phyloP scores from a whole-genome alignment of 1,139 yeast genomes.

The Zygosaccharomyces sapae region DNA sequence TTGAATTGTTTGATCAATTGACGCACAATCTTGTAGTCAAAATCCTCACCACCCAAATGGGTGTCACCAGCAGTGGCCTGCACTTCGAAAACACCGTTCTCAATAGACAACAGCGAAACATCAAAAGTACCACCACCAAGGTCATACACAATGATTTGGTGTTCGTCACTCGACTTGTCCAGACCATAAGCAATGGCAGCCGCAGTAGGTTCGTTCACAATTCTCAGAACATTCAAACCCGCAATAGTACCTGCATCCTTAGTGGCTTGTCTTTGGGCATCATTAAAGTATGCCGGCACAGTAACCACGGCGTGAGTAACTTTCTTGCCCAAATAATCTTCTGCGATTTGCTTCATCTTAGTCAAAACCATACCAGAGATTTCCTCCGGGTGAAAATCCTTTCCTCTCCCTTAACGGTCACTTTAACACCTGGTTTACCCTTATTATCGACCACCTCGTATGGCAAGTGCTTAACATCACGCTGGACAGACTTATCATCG shows the following conservation, averaged over 20 bases:
- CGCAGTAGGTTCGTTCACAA: slow-evolving; percentile 94
- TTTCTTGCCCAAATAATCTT: slow-evolving; percentile 81
- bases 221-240: slow-evolving; percentile 85
- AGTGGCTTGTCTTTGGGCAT: slow-evolving; percentile 96
- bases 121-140: slow-evolving; percentile 97
- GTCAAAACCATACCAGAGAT: slow-evolving; percentile 87
- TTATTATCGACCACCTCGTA: slow-evolving; percentile 61
- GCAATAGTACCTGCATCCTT: slow-evolving; percentile 95
- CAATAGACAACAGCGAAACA: slow-evolving; percentile 82
- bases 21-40: slow-evolving; percentile 83
- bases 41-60: slow-evolving; percentile 98
- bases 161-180: slow-evolving; percentile 82
- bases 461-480: slow-evolving; percentile 79
- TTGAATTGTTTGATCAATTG: slow-evolving; percentile 81
- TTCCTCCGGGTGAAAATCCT: slow-evolving; percentile 85
- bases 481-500: slow-evolving; percentile 71
- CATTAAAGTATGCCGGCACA: slow-evolving; percentile 94
- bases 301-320: slow-evolving; percentile 95
- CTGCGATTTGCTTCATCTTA: slow-evolving; percentile 91
- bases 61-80: slow-evolving; percentile 92
- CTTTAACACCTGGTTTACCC: slow-evolving; percentile 79
- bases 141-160: slow-evolving; percentile 88
- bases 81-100: slow-evolving; percentile 93
- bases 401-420: slow-evolving; percentile 62
- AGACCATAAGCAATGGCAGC: slow-evolving; percentile 96